Base-by-base conservation (phyloP, 106 monocot genomes). In the Alisma plantagoaquatica region DNA sequence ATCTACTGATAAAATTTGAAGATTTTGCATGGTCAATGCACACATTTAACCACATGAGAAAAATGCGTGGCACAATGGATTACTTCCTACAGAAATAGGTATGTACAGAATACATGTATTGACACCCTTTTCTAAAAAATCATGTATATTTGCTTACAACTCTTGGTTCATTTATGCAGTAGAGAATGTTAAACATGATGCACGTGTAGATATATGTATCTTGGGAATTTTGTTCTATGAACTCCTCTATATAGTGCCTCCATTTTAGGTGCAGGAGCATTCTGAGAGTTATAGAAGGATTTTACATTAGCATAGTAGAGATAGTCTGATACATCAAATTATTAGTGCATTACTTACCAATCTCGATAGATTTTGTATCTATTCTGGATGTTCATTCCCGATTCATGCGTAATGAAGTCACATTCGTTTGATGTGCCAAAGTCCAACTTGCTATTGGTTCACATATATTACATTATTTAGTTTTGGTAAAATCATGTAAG, bases 41-140 rank as follows among this genome's bases (percentile, higher is more conserved):
- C 72, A 90, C 98, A 41, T 99, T 90, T 45, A 76, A 99, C 33
- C 54, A 82, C 3, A 82, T 89, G 33, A 29, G 60, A 53, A 99
- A 89, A 4, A 99, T 99, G 98, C 90, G 98, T 35, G 98, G 98
- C 15, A 90, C 98, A 26, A 51, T 99, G 45, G 98, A 99, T 72
- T 91, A 99, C 82, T 99, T 56, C 98, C 98, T 29, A 85, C 98
- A 53, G 98, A 99, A 80, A 99, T 99, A 90, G 90, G 98, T 99
- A 86, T 56, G 41, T 5, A 4, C n/a, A n/a, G n/a, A n/a, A n/a
- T n/a, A n/a, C n/a, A n/a, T n/a, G n/a, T n/a, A n/a, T n/a, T n/a
- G n/a, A n/a, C n/a, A n/a, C n/a, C n/a, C n/a, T n/a, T n/a, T n/a
- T n/a, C n/a, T n/a, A n/a, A n/a, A n/a, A n/a, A n/a, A n/a, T n/a